Percentiles rank a stretch among this genome's conserved stretches.
phyloP scores from a whole-genome alignment of 1,139 yeast genomes.

The Kodamaea derodonti region DNA sequence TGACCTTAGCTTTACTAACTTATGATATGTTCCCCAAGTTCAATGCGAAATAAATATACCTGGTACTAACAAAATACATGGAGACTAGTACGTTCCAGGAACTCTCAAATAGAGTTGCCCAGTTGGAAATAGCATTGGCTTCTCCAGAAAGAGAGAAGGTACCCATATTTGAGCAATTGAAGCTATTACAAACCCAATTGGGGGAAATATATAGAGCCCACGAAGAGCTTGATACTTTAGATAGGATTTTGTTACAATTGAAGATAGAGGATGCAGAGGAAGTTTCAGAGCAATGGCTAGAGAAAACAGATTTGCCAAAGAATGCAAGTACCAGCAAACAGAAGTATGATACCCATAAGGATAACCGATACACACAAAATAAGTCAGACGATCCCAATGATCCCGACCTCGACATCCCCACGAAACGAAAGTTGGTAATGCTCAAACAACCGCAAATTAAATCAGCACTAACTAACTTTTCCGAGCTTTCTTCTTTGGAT shows the following conservation, averaged over 20 bases:
- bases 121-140: slow-evolving; percentile 7
- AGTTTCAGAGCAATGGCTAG: slow-evolving; percentile 3
- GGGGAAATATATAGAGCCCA: slow-evolving; percentile 15
- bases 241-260: slow-evolving; percentile 18
- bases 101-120: slow-evolving; percentile 6
- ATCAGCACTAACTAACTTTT: slow-evolving; percentile 18
- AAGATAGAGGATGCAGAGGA: slow-evolving; percentile 8
- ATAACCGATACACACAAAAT: too few relatives aligned
- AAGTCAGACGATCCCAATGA: neutral
- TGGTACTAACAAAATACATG: too few relatives aligned
- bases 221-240: slow-evolving; percentile 20
- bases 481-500: slow-evolving; percentile 22
- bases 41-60: neutral
- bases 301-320: neutral
- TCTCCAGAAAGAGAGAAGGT: slow-evolving; percentile 4
- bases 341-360: too few relatives aligned
- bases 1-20: too few relatives aligned
- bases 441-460: slow-evolving; percentile 19
- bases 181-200: slow-evolving; percentile 14
- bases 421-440: slow-evolving; percentile 19
- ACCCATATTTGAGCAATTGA: slow-evolving; percentile 12
- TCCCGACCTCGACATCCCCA: slow-evolving; percentile 4
- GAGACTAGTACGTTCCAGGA: slow-evolving; percentile 7
- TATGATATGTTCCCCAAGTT: too few relatives aligned
- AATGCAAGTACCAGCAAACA: neutral